Base-by-base conservation (phyloP, 768 basidiomycete genomes). In the Chlorophyllum brunneum region DNA sequence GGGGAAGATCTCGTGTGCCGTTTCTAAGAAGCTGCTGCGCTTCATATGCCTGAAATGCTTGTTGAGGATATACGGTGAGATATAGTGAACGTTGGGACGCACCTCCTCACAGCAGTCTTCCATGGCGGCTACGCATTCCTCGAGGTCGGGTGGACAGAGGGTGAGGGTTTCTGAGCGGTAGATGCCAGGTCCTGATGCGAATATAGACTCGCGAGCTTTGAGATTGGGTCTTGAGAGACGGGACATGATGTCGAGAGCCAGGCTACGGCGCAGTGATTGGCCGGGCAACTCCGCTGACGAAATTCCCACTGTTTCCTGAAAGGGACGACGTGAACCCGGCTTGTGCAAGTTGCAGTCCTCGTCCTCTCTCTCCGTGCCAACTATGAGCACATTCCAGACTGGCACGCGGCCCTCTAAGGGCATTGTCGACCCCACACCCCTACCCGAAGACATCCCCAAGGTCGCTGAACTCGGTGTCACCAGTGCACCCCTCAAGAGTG, bases 401-500 rank as follows among this genome's bases (percentile, higher is more conserved):
- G 78, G 79, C 57, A 68, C 77, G 46, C 66, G 73, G 54, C 65
- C 77, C 15, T 65, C 68, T 34, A 69, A 71, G 57, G 78, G 79
- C 20, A 84, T 81, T 68, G 76, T 74, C 39, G 85, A 89, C 48
- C 78, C 80, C 0, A 79, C 86, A 2, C 84, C 87, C 1, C 76
- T 85, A 54, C 85, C 88, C 0, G 71, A 72, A 27, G 65, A 80
- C 55, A 61, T 75, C 20, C 93, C 95, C 29, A 84, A 82, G 63
- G 91, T 98, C 31, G 76, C 82, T 55, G 97, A 99, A 70, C 70
- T 99, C 39, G 95, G 95, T 36, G 78, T 75, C 38, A 92, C 92
- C 1, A 95, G 92, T 58, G 97, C 86, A 54, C 97, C 95, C 1
- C 75, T 98, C 63, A 98, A 98, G 76, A 91, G 88, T 60, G 93